Conservation (phyloP, 805 yeast species). For the Scheffersomyces coipomensis region DNA sequence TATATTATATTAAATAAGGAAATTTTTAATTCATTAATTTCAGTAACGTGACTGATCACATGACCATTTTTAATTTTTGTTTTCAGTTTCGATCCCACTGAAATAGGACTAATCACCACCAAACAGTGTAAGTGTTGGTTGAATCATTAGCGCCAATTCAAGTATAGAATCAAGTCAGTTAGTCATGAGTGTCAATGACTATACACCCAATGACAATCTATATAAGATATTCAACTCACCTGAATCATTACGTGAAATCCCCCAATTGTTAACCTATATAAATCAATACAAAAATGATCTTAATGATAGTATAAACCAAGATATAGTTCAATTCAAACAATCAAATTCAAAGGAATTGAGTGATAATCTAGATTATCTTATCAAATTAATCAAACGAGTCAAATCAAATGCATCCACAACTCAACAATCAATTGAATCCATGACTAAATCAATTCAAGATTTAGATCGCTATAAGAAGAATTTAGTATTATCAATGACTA, state of each 20-base stretch:
- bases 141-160: too few relatives aligned
- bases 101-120: too few relatives aligned
- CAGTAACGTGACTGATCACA: too few relatives aligned
- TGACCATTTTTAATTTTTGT: too few relatives aligned
- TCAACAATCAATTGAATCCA: slow-evolving; percentile 57
- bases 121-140: too few relatives aligned
- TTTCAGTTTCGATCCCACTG: too few relatives aligned
- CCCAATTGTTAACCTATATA: slow-evolving; percentile 48
- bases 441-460: slow-evolving; percentile 75
- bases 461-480: slow-evolving; percentile 84
- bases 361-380: slow-evolving; percentile 37
- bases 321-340: slow-evolving; percentile 32
- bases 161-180: too few relatives aligned
- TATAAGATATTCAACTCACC: slow-evolving; percentile 50
- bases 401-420: slow-evolving; percentile 51
- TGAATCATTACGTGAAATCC: slow-evolving; percentile 49
- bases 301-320: slow-evolving; percentile 40
- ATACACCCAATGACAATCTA: slow-evolving; percentile 56
- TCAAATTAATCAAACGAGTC: slow-evolving; percentile 46
- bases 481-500: slow-evolving; percentile 79
- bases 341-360: slow-evolving; percentile 18
- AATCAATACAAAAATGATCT: slow-evolving; percentile 50
- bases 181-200: slow-evolving; percentile 22
- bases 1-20: too few relatives aligned
- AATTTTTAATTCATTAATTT: too few relatives aligned